These are phyloP conservation scores for Heliamphora exappendiculata DNA, from an alignment of 148 eudicot species.

Conservation along the genomic window DNA sequence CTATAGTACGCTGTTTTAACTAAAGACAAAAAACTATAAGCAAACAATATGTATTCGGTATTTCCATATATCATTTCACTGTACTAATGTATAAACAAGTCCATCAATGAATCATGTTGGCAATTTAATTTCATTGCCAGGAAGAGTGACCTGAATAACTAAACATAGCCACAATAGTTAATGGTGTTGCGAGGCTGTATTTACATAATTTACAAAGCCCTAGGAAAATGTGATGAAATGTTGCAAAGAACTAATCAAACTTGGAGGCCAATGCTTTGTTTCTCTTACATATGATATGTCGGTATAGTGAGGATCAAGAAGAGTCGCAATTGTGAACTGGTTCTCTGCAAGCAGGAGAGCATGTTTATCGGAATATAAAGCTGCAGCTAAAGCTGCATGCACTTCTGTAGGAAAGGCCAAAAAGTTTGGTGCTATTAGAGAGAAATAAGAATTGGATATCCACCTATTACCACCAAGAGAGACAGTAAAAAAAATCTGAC, in stretches of 20 bases:
- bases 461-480: too few relatives aligned
- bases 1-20: too few relatives aligned
- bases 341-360: constrained; percentile 31
- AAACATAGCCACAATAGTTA: neutral
- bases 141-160: neutral
- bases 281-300: constrained; percentile 27
- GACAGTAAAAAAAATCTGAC: too few relatives aligned
- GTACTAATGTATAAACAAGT: neutral
- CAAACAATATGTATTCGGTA: neutral
- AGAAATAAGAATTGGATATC: neutral
- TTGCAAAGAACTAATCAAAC: constrained; percentile 28
- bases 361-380: constrained; percentile 27
- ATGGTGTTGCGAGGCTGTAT: neutral
- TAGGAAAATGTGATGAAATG: constrained; percentile 29
- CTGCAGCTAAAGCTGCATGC: constrained; percentile 36
- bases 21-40: neutral
- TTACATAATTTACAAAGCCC: neutral
- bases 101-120: neutral
- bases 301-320: constrained; percentile 30
- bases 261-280: constrained; percentile 36
- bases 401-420: constrained; percentile 23
- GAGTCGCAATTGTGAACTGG: constrained; percentile 35
- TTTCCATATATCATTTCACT: neutral
- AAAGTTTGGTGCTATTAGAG: neutral
- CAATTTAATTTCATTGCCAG: neutral